These are phyloP conservation scores for Adansonia gregorii DNA, from an alignment of 441 rosid species.

Conservation along the genomic window DNA sequence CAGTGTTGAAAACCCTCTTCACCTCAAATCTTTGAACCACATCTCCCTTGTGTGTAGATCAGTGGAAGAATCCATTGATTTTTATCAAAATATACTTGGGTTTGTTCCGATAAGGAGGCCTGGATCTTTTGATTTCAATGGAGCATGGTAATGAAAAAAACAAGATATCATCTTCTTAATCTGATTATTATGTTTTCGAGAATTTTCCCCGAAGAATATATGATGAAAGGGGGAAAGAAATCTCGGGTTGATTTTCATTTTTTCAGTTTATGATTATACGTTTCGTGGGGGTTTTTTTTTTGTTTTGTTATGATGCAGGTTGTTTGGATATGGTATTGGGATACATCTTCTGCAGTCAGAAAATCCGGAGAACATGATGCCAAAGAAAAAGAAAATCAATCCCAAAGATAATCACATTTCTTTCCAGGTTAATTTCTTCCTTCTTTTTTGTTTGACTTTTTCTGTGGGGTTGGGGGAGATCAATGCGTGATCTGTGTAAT, in stretches of 20 bases:
- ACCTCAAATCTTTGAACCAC: conserved; percentile 81
- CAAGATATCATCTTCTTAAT: too few species aligned
- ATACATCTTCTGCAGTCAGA: conserved; percentile 76
- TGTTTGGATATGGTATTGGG: conserved; percentile 79
- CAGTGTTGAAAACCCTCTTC: conserved; percentile 62
- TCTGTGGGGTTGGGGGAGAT: too few species aligned
- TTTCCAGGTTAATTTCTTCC: conserved; percentile 59
- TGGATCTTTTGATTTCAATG: conserved; percentile 78
- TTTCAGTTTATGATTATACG: not conserved
- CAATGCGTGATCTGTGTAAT: too few species aligned
- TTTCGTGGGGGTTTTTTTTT: not conserved
- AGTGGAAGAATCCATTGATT: conserved; percentile 63
- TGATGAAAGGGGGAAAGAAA: not conserved
- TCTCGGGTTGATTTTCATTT: not conserved
- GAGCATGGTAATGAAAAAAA: conserved; percentile 62
- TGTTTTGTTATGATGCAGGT: conserved; percentile 36
- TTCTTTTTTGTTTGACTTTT: not conserved
- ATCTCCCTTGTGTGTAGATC: conserved; percentile 73
- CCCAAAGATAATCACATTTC: conserved; percentile 93
- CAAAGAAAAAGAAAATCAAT: conserved; percentile 65
- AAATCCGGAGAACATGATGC: conserved; percentile 55
- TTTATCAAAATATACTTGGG: conserved; percentile 74
- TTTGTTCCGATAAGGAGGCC: conserved; percentile 79
- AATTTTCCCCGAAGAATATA: too few species aligned
- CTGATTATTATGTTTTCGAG: too few species aligned